Evolutionary conservation across 2,329 filamentous ascomycete species (phyloP).

Genomic region (Bipolaris oryzae): DNA sequence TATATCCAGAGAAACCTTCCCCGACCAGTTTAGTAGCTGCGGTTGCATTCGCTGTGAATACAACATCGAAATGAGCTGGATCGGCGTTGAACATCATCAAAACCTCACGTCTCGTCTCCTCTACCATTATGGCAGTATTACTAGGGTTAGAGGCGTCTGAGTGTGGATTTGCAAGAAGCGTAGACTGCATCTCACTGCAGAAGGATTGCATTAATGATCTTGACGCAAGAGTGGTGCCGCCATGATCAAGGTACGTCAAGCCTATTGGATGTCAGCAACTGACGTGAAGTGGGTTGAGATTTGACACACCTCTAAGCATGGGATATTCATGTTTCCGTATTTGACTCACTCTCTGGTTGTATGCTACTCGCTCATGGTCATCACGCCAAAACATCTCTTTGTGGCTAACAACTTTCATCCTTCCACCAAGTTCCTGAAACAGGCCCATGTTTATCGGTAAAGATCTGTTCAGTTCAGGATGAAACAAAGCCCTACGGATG

Average conservation of each 20-base stretch:
- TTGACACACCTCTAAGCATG: constrained; percentile 31
- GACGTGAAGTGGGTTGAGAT: background rate
- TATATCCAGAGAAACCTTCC: constrained; percentile 72
- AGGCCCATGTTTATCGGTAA: background rate
- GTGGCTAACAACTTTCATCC: background rate
- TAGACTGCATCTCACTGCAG: constrained; percentile 59
- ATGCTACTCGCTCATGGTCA: constrained; percentile 11
- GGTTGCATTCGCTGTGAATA: constrained; percentile 94
- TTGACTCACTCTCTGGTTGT: constrained; percentile 19
- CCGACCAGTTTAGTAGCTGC: constrained; percentile 84
- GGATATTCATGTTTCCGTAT: constrained; percentile 32
- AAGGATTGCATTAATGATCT: constrained; percentile 64
- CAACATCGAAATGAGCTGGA: constrained; percentile 78
- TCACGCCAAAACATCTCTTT: background rate
- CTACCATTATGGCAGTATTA: constrained; percentile 63
- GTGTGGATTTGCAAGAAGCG: constrained; percentile 72
- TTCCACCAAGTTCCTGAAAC: background rate
- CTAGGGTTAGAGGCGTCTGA: constrained; percentile 65
- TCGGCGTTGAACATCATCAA: constrained; percentile 81
- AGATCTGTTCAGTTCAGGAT: background rate
- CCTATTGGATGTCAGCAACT: constrained; percentile 9
- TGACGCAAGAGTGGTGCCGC: constrained; percentile 54
- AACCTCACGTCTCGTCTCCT: constrained; percentile 49
- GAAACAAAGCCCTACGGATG: background rate
- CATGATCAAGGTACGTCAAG: constrained; percentile 57